phyloP scores from a whole-genome alignment of 257 asterid species.

The Apocynum venetum region DNA sequence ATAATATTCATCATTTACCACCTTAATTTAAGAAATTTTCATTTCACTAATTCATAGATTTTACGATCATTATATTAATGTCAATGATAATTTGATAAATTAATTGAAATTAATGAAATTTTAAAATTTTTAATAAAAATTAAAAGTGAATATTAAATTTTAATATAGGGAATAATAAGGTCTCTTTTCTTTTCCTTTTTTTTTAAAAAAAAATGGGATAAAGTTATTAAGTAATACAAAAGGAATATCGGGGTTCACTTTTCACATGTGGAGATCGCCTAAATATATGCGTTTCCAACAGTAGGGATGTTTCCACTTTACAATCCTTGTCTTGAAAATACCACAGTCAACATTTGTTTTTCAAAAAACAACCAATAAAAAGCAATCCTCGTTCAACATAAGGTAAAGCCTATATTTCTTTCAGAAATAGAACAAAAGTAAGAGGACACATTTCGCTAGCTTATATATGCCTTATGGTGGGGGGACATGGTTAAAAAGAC shows the following conservation, averaged over 20 bases:
- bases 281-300: neutral
- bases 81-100: too few species aligned
- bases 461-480: neutral
- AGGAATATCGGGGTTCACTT: neutral
- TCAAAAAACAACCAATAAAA: neutral
- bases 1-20: too few species aligned
- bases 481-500: neutral
- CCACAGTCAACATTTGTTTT: neutral
- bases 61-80: too few species aligned
- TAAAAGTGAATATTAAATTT: too few species aligned
- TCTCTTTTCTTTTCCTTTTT: too few species aligned
- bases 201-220: too few species aligned
- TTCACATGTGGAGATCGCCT: neutral
- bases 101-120: too few species aligned
- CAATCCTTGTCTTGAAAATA: neutral
- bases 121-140: too few species aligned
- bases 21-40: too few species aligned
- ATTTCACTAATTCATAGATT: too few species aligned
- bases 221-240: too few species aligned
- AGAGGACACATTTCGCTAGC: neutral
- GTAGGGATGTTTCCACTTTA: neutral
- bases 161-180: too few species aligned
- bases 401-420: neutral
- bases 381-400: neutral
- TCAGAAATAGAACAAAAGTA: neutral